Evolutionary conservation across 306 rosid species (phyloP).

Genomic region (Dalbergia cultrata): DNA sequence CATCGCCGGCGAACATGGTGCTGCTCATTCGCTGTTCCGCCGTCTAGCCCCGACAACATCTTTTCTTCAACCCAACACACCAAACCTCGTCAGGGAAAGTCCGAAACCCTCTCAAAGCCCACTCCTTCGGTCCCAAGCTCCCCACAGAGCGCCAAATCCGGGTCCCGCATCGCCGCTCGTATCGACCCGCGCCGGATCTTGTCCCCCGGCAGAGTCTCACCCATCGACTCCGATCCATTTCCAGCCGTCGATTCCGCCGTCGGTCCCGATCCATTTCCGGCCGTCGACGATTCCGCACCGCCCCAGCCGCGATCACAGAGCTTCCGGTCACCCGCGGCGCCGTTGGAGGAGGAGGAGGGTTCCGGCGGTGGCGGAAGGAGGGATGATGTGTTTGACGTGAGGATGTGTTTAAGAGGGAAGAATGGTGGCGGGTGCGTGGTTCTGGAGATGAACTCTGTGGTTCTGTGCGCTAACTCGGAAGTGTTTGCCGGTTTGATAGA

Average conservation of each 20-base stretch:
- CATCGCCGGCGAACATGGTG: slow-evolving; percentile 80
- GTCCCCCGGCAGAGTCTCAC: slow-evolving; percentile 93
- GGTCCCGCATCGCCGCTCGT: slow-evolving; percentile 61
- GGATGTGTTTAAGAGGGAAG: slow-evolving; percentile 87
- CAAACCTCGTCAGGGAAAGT: slow-evolving; percentile 53
- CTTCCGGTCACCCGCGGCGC: slow-evolving; percentile 58
- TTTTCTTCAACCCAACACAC: slow-evolving; percentile 36
- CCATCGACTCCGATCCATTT: slow-evolving; percentile 68
- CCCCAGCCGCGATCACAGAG: slow-evolving; percentile 58
- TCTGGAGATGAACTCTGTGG: slow-evolving; percentile 78
- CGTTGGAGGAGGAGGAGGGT: slow-evolving; percentile 44
- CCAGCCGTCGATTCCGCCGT: slow-evolving; percentile 3
- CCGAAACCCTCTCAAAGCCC: slow-evolving; percentile 53
- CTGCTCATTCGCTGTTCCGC: slow-evolving; percentile 82
- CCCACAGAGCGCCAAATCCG: slow-evolving; percentile 80
- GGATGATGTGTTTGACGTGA: slow-evolving; percentile 71
- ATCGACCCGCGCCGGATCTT: slow-evolving; percentile 95
- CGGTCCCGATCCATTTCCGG: slow-evolving; percentile 22
- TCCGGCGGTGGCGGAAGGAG: slow-evolving; percentile 41
- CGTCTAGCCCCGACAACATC: slow-evolving; percentile 80
- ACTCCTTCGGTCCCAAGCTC: slow-evolving; percentile 68
- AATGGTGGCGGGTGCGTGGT: slow-evolving; percentile 80
- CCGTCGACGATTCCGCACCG: slow-evolving; percentile 49
- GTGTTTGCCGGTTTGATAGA: slow-evolving; percentile 72
- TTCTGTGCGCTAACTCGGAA: slow-evolving; percentile 78